phyloP scores from a whole-genome alignment of 1,284 basidiomycete genomes.

The Cryptococcus maquisensis region DNA sequence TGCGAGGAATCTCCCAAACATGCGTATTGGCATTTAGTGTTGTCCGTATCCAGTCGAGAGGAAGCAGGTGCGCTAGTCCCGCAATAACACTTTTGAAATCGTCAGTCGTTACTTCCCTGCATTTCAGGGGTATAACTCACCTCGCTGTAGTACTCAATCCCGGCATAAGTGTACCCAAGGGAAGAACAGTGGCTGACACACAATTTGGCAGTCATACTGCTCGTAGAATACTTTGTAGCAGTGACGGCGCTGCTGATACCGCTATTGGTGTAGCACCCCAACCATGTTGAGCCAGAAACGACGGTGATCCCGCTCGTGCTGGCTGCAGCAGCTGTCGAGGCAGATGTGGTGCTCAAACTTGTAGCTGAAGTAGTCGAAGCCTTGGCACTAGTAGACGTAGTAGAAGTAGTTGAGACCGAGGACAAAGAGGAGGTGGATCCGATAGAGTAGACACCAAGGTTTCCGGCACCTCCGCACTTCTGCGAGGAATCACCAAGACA shows the following conservation, averaged over 20 bases:
- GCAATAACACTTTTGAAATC: constrained; percentile 18
- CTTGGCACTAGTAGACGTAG: constrained; percentile 4
- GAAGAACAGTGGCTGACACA: constrained; percentile 19
- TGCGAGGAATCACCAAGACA: constrained; percentile 15
- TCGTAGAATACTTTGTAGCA: constrained; percentile 5
- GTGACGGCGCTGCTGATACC: constrained; percentile 14
- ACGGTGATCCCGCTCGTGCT: not conserved
- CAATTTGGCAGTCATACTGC: constrained; percentile 11
- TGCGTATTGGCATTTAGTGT: constrained; percentile 10
- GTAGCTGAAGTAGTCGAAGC: constrained; percentile 1
- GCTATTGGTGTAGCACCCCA: too few relatives aligned
- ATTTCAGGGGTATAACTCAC: constrained; percentile 7
- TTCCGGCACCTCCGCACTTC: constrained; percentile 17
- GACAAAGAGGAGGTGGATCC: too few relatives aligned
- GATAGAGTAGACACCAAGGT: constrained; percentile 1
- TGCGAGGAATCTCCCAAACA: constrained; percentile 16
- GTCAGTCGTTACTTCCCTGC: not conserved
- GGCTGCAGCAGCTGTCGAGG: too few relatives aligned
- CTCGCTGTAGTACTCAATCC: constrained; percentile 18
- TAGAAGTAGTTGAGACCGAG: constrained; percentile 3
- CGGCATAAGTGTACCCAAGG: constrained; percentile 21
- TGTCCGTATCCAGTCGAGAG: not conserved
- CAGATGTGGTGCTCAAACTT: not conserved
- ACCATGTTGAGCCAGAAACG: not conserved
- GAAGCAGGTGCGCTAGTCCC: constrained; percentile 5